A percentile compares a stretch with the other conserved stretches of the same genome.
Evolutionary conservation across 2,329 filamentous ascomycete species (phyloP).

Genomic region (Colletotrichum lini): DNA sequence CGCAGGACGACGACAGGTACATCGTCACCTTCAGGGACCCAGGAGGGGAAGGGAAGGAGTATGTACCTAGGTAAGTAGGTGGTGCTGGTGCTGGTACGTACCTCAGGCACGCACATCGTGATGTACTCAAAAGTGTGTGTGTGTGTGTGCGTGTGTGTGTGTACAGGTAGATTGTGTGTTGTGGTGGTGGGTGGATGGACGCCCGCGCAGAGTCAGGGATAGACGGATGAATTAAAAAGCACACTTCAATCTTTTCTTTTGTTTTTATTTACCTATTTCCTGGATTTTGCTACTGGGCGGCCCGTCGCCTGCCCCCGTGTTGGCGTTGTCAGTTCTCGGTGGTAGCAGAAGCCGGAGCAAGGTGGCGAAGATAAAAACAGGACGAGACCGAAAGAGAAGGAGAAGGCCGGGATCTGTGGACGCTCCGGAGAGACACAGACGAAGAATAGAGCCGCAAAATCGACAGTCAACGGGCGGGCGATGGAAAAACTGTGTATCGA

Average conservation of each 20-base stretch:
- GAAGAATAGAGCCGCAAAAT: background rate
- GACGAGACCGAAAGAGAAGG: background rate
- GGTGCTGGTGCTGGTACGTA: slow-evolving; percentile 3
- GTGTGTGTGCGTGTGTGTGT: background rate
- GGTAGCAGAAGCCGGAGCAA: background rate
- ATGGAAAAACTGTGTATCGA: slow-evolving; percentile 19
- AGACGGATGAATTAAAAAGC: background rate
- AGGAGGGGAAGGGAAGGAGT: slow-evolving; percentile 4
- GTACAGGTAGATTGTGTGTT: background rate
- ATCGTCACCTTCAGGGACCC: slow-evolving; percentile 7
- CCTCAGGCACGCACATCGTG: background rate
- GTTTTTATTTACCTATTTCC: background rate
- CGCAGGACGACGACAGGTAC: slow-evolving; percentile 20
- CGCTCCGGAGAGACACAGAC: background rate
- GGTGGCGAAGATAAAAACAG: background rate
- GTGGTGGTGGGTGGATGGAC: background rate
- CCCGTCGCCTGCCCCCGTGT: background rate
- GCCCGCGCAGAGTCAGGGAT: background rate
- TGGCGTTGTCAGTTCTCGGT: background rate
- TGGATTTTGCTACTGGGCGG: background rate
- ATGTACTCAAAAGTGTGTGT: background rate
- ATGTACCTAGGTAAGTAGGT: background rate
- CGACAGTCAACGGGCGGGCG: slow-evolving; percentile 14
- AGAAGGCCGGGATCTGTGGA: background rate
- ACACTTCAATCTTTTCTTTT: background rate